Evolutionary conservation across 805 yeast species (phyloP).

Genomic region (Yamadazyma sp.): DNA sequence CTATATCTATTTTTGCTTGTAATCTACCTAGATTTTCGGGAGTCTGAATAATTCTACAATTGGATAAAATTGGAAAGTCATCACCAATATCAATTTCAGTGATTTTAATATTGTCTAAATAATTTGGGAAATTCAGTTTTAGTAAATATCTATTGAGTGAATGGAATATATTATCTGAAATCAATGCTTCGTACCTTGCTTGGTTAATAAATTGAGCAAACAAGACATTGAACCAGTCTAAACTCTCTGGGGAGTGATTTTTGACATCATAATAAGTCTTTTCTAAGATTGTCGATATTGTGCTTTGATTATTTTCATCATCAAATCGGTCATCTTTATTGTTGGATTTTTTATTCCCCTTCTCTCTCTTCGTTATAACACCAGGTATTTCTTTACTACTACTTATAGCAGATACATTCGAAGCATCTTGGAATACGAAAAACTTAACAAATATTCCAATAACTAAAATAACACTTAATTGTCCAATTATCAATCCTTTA

Average conservation of each 20-base stretch:
- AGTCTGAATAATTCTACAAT: conserved; percentile 74
- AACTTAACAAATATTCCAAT: conserved; percentile 66
- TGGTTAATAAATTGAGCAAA: conserved; percentile 89
- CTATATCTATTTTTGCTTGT: conserved; percentile 90
- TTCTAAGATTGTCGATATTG: conserved; percentile 59
- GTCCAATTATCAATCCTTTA: conserved; percentile 73
- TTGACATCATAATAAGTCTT: conserved; percentile 91
- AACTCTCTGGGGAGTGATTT: conserved; percentile 81
- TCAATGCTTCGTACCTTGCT: conserved; percentile 82
- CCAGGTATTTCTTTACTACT: conserved; percentile 26
- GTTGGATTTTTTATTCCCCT: conserved; percentile 19
- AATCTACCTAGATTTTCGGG: conserved; percentile 50
- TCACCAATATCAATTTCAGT: conserved; percentile 92
- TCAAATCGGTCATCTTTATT: conserved; percentile 10
- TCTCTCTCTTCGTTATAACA: conserved; percentile 32
- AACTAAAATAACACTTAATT: conserved; percentile 63
- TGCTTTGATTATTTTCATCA: conserved; percentile 16
- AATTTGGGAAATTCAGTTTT: conserved; percentile 69
- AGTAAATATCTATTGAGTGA: conserved; percentile 67
- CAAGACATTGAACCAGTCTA: conserved; percentile 96
- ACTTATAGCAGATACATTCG: conserved; percentile 35
- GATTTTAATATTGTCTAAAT: conserved; percentile 70
- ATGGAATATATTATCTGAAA: conserved; percentile 79
- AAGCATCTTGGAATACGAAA: conserved; percentile 70
- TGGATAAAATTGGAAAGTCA: conserved; percentile 92